phyloP scores from a whole-genome alignment of 345 rosid species.

The Acer saccharum region DNA sequence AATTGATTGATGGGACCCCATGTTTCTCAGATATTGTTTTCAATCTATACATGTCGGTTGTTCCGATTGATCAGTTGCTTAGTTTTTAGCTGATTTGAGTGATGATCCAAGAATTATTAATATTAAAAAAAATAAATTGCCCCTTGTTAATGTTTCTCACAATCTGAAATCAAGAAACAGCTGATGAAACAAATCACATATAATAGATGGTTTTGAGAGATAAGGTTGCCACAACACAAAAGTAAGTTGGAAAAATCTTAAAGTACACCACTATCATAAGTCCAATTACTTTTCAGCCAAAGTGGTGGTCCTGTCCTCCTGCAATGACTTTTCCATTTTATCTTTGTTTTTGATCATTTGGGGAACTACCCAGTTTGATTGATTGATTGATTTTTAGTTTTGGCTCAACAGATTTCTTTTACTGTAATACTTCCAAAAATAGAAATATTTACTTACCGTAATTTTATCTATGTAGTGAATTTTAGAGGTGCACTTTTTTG shows the following conservation, averaged over 20 bases:
- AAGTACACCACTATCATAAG: neutral
- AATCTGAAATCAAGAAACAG: neutral
- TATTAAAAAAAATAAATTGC: too few relatives aligned
- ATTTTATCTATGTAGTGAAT: neutral
- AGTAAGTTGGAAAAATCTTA: neutral
- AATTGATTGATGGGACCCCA: neutral
- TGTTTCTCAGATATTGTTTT: neutral
- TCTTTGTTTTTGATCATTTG: neutral
- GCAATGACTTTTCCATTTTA: neutral
- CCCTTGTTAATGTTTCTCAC: neutral
- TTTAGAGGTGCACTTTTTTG: neutral
- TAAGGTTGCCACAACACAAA: neutral
- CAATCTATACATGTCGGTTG: too few relatives aligned
- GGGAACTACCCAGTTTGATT: neutral
- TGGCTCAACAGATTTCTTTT: neutral
- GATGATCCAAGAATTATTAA: too few relatives aligned
- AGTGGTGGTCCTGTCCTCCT: neutral
- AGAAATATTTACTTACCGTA: neutral
- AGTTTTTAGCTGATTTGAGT: too few relatives aligned
- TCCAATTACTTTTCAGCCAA: neutral
- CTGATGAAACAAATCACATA: neutral
- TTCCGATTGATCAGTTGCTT: too few relatives aligned
- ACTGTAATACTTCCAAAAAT: neutral
- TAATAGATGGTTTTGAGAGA: neutral
- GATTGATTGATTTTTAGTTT: neutral